Evolutionary conservation across 2,329 filamentous ascomycete species (phyloP).

Genomic region (Monascus ruber): DNA sequence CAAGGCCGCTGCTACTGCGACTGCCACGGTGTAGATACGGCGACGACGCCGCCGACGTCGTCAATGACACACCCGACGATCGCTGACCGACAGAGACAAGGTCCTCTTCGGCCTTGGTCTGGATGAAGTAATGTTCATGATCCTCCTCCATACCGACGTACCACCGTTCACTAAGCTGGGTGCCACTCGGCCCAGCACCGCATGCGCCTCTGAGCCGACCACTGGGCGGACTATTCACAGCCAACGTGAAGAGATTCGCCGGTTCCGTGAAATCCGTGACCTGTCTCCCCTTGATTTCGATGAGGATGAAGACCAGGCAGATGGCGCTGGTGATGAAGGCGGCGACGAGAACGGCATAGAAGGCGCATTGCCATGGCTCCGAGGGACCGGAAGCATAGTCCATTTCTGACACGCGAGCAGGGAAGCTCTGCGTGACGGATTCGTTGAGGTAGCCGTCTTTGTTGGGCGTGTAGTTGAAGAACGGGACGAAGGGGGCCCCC

Average conservation of each 20-base stretch:
- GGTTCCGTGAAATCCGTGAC: constrained; percentile 73
- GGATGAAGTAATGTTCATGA: constrained; percentile 43
- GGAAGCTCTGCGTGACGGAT: constrained; percentile 49
- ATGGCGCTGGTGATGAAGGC: constrained; percentile 58
- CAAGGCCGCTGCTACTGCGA: not conserved
- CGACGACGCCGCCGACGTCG: not conserved
- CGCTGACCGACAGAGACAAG: not conserved
- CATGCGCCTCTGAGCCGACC: constrained; percentile 43
- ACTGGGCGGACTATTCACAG: constrained; percentile 52
- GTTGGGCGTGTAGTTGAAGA: constrained; percentile 37
- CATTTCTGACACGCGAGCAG: constrained; percentile 51
- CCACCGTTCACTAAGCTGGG: constrained; percentile 38
- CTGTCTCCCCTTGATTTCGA: constrained; percentile 43
- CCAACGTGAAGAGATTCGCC: constrained; percentile 61
- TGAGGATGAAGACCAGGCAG: constrained; percentile 52
- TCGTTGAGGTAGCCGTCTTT: constrained; percentile 23
- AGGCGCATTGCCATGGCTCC: constrained; percentile 50
- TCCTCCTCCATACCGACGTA: constrained; percentile 35
- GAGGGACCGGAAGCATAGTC: constrained; percentile 60
- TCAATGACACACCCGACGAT: not conserved
- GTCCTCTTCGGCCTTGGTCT: constrained; percentile 15
- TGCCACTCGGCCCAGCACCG: constrained; percentile 43
- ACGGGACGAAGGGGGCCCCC: constrained; percentile 50
- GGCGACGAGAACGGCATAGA: constrained; percentile 54
- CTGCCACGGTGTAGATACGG: not conserved